A percentile compares a stretch with the other conserved stretches of the same genome.
phyloP scores from a whole-genome alignment of 352 stramenopile species.

The Thalassiosira tumida region DNA sequence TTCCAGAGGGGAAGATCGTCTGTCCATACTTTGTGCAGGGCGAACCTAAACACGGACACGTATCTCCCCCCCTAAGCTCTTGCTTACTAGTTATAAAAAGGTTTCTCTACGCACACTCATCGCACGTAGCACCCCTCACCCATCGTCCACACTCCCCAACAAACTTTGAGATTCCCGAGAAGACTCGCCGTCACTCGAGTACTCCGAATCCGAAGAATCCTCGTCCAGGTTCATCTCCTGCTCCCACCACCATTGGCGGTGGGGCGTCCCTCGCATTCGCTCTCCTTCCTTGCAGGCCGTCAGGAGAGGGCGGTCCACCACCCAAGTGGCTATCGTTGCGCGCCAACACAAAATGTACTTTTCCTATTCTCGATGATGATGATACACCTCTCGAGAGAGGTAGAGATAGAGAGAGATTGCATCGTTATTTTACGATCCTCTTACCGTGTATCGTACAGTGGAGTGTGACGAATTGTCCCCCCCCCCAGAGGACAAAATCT shows the following conservation, averaged over 20 bases:
- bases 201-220: not conserved
- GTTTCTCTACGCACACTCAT: not conserved
- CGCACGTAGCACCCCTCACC: not conserved
- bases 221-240: not conserved
- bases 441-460: too few relatives aligned
- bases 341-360: not conserved
- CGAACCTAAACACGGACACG: not conserved
- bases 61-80: not conserved
- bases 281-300: not conserved
- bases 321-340: not conserved
- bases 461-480: too few relatives aligned
- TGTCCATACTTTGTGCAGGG: not conserved
- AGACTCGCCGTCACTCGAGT: not conserved
- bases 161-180: not conserved
- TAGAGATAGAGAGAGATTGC: too few relatives aligned
- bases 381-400: too few relatives aligned
- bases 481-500: too few relatives aligned
- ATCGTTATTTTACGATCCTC: too few relatives aligned
- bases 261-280: not conserved
- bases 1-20: not conserved
- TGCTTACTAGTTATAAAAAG: not conserved
- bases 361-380: too few relatives aligned
- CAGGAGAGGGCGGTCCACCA: not conserved
- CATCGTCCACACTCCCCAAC: not conserved
- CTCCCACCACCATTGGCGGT: not conserved